Evolutionary conservation across 2,329 filamentous ascomycete genomes (phyloP).

Genomic region (Phoma herbarum): DNA sequence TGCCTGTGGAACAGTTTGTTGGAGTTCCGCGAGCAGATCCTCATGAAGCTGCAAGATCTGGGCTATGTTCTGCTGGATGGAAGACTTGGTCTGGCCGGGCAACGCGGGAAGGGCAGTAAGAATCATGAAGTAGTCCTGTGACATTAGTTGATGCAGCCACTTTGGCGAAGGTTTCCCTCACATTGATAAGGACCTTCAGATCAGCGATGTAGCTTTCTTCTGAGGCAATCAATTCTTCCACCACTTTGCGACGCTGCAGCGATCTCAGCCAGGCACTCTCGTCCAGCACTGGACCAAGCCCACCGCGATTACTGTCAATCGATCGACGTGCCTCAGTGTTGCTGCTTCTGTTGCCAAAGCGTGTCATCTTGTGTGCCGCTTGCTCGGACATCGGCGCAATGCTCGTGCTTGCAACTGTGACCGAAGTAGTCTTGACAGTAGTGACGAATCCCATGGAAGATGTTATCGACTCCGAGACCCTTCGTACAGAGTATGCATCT

Average conservation of each 20-base stretch:
- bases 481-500: slow-evolving; percentile 43
- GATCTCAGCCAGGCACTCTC: slow-evolving; percentile 75
- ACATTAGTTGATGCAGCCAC: slow-evolving; percentile 7
- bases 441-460: slow-evolving; percentile 83
- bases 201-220: slow-evolving; percentile 91
- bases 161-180: slow-evolving; percentile 55
- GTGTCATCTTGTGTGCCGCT: slow-evolving; percentile 66
- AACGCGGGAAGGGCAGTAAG: slow-evolving; percentile 74
- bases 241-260: slow-evolving; percentile 76
- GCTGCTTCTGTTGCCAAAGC: slow-evolving; percentile 68
- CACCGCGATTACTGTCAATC: slow-evolving; percentile 63
- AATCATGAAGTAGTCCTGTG: slow-evolving; percentile 60
- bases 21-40: slow-evolving; percentile 77
- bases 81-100: slow-evolving; percentile 70
- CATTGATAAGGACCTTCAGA: slow-evolving; percentile 85
- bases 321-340: slow-evolving; percentile 69
- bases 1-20: slow-evolving; percentile 73
- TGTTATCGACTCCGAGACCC: slow-evolving; percentile 65
- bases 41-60: slow-evolving; percentile 87
- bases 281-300: slow-evolving; percentile 64
- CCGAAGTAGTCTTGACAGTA: slow-evolving; percentile 81
- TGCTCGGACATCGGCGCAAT: slow-evolving; percentile 65
- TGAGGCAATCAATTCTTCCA: slow-evolving; percentile 85
- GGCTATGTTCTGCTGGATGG: slow-evolving; percentile 80
- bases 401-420: slow-evolving; percentile 78